Percentiles rank a stretch among this genome's conserved stretches.
Conservation (phyloP, 208 protist species). For the Pavlovales sp. region DNA sequence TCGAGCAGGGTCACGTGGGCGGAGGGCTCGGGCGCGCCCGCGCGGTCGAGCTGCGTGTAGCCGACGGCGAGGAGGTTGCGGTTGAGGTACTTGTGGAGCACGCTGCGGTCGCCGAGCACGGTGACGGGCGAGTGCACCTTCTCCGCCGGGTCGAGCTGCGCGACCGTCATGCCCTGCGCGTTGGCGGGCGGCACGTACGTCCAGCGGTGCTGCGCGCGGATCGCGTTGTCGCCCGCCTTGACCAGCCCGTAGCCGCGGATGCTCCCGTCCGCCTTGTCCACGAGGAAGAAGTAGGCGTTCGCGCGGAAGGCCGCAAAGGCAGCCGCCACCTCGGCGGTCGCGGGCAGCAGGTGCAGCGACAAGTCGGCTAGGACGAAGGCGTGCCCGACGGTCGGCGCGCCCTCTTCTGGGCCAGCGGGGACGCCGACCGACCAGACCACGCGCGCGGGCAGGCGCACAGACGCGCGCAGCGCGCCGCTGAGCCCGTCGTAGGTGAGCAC, state of each 20-base stretch:
- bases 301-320: neutral
- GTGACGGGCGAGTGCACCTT: conserved; percentile 22
- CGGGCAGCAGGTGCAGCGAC: neutral
- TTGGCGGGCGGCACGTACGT: neutral
- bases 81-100: conserved; percentile 42
- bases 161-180: neutral
- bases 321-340: neutral
- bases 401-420: too few relatives aligned
- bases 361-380: neutral
- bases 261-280: neutral
- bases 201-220: neutral
- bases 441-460: neutral
- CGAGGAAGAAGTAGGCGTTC: neutral
- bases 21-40: neutral
- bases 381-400: neutral
- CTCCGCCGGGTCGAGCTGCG: neutral
- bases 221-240: neutral
- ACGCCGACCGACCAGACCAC: neutral
- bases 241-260: neutral
- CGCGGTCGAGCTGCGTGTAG: neutral
- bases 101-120: conserved; percentile 10
- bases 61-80: conserved; percentile 7
- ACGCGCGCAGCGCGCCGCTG: neutral
- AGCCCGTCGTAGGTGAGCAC: neutral
- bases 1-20: conserved; percentile 9